Conservation (phyloP, 2,329 filamentous ascomycete genomes). For the Colletotrichum sp. region DNA sequence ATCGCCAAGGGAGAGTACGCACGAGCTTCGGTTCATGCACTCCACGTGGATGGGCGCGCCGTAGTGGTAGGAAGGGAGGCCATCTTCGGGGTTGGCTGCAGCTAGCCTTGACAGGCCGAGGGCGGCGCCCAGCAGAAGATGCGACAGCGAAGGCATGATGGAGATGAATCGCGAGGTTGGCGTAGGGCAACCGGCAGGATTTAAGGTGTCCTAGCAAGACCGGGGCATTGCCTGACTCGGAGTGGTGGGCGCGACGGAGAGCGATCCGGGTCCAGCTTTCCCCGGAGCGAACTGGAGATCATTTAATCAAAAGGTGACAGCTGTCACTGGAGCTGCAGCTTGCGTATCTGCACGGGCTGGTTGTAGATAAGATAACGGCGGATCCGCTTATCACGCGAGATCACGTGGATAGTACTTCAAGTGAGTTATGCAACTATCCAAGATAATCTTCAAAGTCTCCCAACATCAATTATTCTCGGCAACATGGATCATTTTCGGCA, state of each 20-base stretch:
- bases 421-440: background rate
- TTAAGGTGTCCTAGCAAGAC: background rate
- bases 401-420: background rate
- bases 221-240: constrained; percentile 19
- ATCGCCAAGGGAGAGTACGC: constrained; percentile 35
- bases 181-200: background rate
- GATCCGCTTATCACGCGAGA: background rate
- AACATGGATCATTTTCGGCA: background rate
- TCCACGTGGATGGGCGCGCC: constrained; percentile 72
- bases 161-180: background rate
- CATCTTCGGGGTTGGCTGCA: constrained; percentile 40
- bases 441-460: background rate
- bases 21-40: constrained; percentile 78
- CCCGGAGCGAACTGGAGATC: constrained; percentile 1
- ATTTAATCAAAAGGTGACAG: constrained; percentile 4
- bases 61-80: constrained; percentile 67
- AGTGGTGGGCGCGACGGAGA: background rate
- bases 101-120: constrained; percentile 23
- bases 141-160: background rate
- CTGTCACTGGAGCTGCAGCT: background rate
- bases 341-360: background rate
- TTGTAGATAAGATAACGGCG: background rate
- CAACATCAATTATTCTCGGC: background rate
- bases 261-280: constrained; percentile 13
- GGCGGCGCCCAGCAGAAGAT: constrained; percentile 2